phyloP scores from a whole-genome alignment of 305 asterid species.

The Ruellia speciosa region DNA sequence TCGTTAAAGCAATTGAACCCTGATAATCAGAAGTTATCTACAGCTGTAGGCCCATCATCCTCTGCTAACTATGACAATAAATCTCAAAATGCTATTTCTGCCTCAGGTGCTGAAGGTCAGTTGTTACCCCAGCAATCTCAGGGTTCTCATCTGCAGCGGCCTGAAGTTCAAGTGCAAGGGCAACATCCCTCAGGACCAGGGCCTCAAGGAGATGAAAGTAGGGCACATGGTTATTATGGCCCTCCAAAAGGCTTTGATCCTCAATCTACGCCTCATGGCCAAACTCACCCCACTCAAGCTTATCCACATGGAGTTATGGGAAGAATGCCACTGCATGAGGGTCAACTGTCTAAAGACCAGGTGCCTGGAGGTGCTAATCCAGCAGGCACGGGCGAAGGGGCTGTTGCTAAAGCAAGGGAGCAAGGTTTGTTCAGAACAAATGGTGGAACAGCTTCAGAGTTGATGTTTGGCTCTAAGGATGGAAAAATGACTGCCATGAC shows the following conservation, averaged over 20 bases:
- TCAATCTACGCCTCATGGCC: conserved; percentile 36
- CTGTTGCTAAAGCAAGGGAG: conserved; percentile 33
- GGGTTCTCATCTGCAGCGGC: conserved; percentile 26
- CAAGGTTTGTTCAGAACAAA: conserved; percentile 29
- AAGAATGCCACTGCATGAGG: conserved; percentile 44
- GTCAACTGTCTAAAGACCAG: conserved; percentile 38
- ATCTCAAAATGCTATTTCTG: conserved; percentile 27
- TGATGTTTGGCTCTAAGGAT: conserved; percentile 40
- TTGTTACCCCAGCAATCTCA: conserved; percentile 21
- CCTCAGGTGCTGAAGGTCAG: conserved; percentile 25
- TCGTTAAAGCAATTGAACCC: conserved; percentile 24
- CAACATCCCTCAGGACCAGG: conserved; percentile 29
- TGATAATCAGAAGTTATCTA: conserved; percentile 26
- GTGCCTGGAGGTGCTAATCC: conserved; percentile 23
- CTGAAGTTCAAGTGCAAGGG: conserved; percentile 32
- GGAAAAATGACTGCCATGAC: conserved; percentile 39
- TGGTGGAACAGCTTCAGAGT: conserved; percentile 38
- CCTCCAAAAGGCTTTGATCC: conserved; percentile 30
- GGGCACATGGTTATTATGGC: conserved; percentile 43
- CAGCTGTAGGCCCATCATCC: conserved; percentile 18
- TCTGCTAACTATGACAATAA: conserved; percentile 25
- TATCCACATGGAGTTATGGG: conserved; percentile 46
- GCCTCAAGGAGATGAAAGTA: conserved; percentile 45
- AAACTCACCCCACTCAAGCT: conserved; percentile 21
- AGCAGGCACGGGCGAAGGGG: conserved; percentile 38